Percentiles rank a stretch among this genome's conserved stretches.
These are phyloP conservation scores for Echinochloa phyllopogon DNA, from an alignment of 176 grass and related monocot species.

Conservation along the genomic window DNA sequence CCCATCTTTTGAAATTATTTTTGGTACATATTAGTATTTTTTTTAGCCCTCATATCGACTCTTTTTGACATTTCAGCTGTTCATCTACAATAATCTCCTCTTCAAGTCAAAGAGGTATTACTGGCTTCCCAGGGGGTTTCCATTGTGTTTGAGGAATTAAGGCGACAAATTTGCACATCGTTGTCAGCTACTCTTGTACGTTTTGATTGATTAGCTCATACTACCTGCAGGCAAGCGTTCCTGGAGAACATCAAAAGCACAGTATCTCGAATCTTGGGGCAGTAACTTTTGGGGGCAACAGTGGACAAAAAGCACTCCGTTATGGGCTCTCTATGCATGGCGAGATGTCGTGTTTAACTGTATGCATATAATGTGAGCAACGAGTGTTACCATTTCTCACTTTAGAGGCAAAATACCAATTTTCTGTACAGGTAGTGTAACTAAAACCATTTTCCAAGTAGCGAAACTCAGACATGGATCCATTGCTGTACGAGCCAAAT, in stretches of 20 bases:
- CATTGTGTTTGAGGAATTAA: not conserved
- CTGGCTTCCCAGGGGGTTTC: constrained; percentile 2
- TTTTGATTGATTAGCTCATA: constrained; percentile 6
- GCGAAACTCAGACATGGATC: not conserved
- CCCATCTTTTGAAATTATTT: not conserved
- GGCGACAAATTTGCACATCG: not conserved
- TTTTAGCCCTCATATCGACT: constrained; percentile 1
- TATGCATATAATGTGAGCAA: constrained; percentile 5
- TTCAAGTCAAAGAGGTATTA: constrained; percentile 85
- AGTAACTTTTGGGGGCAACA: constrained; percentile 35
- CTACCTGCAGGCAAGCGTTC: constrained; percentile 79
- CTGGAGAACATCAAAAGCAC: constrained; percentile 61
- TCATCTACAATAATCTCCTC: constrained; percentile 92
- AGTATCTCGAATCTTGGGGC: constrained; percentile 62
- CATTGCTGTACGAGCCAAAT: not conserved
- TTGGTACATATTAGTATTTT: not conserved
- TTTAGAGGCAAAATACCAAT: constrained; percentile 11
- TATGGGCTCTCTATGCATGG: not conserved
- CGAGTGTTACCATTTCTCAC: not conserved
- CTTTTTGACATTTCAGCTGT: constrained; percentile 59
- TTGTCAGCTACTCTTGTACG: not conserved
- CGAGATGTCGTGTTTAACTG: constrained; percentile 9
- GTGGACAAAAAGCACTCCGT: not conserved
- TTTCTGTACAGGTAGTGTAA: constrained; percentile 43
- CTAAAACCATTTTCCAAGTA: not conserved